Base-by-base conservation (phyloP, 495 filamentous ascomycete genomes). In the Viridothelium virens region DNA sequence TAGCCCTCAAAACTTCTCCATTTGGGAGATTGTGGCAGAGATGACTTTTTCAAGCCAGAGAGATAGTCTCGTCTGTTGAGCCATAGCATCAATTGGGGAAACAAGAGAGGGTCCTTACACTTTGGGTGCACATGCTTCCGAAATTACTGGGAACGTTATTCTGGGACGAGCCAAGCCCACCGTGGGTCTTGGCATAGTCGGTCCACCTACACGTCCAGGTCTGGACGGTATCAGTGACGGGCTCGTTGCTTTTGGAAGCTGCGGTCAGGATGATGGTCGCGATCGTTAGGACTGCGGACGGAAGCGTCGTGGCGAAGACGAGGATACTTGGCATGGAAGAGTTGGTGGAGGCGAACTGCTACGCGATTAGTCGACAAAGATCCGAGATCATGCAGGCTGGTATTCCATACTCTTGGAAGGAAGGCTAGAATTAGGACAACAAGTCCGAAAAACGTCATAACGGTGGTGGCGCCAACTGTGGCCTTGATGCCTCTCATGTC, bases 211-310 rank as follows among this genome's bases (percentile, higher is more conserved):
- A 73, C 7, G 71, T 71, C 71, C 71, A 73, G 6, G 71, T 73
- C 46, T 71, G 64, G 38, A 73, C 59, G 7, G 75, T 77, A 61
- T 77, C 75, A 33, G 66, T 50, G 16, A 65, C 56, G 3, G 74
- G 73, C 16, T 68, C 66, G 48, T 71, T 66, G n/a, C 68, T 62
- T 69, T 76, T 76, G n/a, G 75, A 67, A 46, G 75, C 68, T 41
- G 70, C 69, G 5, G 69, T 69, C 64, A 75, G 75, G 68, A 73
- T 70, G 53, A 77, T 62, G 33, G 73, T 72, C 62, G 67, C 48
- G 31, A 75, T 67, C 5, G 68, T 64, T 38, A 75, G 63, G 36
- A 75, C 61, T 1, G 66, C 66, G 33, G 72, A 67, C 11, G 74
- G 73, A 39, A 74, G 46, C 6, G 73, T 38, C 10, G 70, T 66